Conservation (phyloP, 495 filamentous ascomycete genomes). For the Parathielavia hyrcaniae region DNA sequence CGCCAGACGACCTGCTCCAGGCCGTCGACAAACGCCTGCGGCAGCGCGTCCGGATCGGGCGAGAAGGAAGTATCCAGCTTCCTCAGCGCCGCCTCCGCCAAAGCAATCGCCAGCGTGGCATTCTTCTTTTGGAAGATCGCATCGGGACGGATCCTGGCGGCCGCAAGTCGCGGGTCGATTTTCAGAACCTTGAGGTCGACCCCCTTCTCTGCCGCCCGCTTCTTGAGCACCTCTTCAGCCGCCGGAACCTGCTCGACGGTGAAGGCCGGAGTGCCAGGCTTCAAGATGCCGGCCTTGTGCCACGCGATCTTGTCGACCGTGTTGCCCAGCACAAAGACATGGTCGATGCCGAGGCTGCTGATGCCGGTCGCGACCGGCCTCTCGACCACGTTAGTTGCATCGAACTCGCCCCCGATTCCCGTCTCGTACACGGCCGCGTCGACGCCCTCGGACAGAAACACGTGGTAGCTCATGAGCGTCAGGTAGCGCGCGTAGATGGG, state of each 20-base stretch:
- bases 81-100: slow-evolving; percentile 58
- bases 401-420: slow-evolving; percentile 88
- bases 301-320: slow-evolving; percentile 92
- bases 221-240: slow-evolving; percentile 62
- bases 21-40: slow-evolving; percentile 63
- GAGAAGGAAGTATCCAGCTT: slow-evolving; percentile 38
- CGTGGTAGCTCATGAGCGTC: slow-evolving; percentile 83
- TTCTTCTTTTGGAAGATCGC: slow-evolving; percentile 83
- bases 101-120: slow-evolving; percentile 70
- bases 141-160: slow-evolving; percentile 65
- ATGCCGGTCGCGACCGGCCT: slow-evolving; percentile 69
- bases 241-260: slow-evolving; percentile 61
- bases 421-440: slow-evolving; percentile 84
- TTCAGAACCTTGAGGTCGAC: slow-evolving; percentile 55
- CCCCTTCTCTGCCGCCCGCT: slow-evolving; percentile 63
- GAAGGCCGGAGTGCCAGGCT: slow-evolving; percentile 61
- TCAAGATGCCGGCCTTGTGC: slow-evolving; percentile 96
- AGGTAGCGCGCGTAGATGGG: slow-evolving; percentile 89
- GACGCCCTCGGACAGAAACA: slow-evolving; percentile 73
- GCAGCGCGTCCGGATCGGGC: slow-evolving; percentile 37
- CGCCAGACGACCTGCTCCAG: slow-evolving; percentile 68
- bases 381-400: slow-evolving; percentile 84
- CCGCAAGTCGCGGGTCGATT: slow-evolving; percentile 56
- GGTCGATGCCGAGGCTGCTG: slow-evolving; percentile 85
- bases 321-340: slow-evolving; percentile 67